Base-by-base conservation (phyloP, 2,329 filamentous ascomycete species). In the Aspergillus hortae region DNA sequence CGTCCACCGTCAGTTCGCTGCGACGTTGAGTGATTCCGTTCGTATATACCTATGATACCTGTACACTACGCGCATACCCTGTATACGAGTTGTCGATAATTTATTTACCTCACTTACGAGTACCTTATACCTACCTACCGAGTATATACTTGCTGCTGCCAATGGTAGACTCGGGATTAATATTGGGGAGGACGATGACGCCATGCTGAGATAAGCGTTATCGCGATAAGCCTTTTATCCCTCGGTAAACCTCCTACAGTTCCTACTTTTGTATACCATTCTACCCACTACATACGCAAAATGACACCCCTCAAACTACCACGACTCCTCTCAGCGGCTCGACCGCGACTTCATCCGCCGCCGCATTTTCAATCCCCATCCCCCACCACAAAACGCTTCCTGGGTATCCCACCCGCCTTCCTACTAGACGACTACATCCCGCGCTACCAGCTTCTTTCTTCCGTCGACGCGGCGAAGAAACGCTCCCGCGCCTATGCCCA, bases 381-480 rank as follows among this genome's bases (percentile, higher is more conserved):
- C 14, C 47, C 46, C 41, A 51, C 54, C 40, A 41, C 55, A 5
- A 64, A 55, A 46, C 74, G 75, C 35, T 58, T 46, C 47, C 69
- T 81, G 27, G 74, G 80, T 55, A 78, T 84, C 30, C 80, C 81
- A 6, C 80, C 81, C 6, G 81, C 81, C 9, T 94, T 89, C 67
- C 80, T 94, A 17, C 80, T 94, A 2, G 81, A 85, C 63, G 84
- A 88, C 65, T 90, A 94, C 68, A 82, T 81, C 11, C 89, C 89
- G 1, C 82, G 86, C 45, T 91, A 91, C 65, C 80, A 86, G 60
- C 77, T 82, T 4, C 77, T 94, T 11, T 84, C 84, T 2, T 82
- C 87, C 1, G 68, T 81, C 3, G 86, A 92, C 48, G 85, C 83
- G 4, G 79, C 88, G 1, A 85, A 84, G 73, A 95, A 95, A 67